Evolutionary conservation across 257 asterid species (phyloP).

Genomic region (Solanum pinnatisectum): DNA sequence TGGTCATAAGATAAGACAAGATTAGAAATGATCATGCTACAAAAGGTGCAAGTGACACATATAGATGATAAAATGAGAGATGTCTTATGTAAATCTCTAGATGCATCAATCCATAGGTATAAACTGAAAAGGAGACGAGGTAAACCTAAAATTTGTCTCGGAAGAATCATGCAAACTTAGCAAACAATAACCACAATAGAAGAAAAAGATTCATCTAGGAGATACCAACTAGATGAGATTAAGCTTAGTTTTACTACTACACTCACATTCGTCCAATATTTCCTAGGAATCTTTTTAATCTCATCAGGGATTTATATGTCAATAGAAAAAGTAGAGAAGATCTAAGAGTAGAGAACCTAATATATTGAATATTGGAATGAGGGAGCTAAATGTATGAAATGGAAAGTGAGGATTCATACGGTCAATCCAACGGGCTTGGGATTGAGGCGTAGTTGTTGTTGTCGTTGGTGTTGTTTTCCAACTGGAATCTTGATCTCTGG

Average conservation of each 20-base stretch:
- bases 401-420: not conserved
- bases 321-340: not conserved
- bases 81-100: not conserved
- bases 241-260: not conserved
- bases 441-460: not conserved
- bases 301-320: not conserved
- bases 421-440: not conserved
- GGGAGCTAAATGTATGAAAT: not conserved
- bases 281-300: not conserved
- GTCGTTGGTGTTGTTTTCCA: not conserved
- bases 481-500: not conserved
- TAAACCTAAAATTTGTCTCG: not conserved
- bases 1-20: not conserved
- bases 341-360: not conserved
- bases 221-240: not conserved
- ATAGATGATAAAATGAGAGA: not conserved
- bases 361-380: not conserved
- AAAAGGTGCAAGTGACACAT: not conserved
- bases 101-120: not conserved
- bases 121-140: not conserved
- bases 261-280: not conserved
- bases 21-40: not conserved
- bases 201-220: not conserved
- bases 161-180: not conserved
- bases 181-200: not conserved